Evolutionary conservation across 1,284 basidiomycete species (phyloP), one percentile per base, ranked within the genome.

Genomic region (Coniferiporia weirii): DNA sequence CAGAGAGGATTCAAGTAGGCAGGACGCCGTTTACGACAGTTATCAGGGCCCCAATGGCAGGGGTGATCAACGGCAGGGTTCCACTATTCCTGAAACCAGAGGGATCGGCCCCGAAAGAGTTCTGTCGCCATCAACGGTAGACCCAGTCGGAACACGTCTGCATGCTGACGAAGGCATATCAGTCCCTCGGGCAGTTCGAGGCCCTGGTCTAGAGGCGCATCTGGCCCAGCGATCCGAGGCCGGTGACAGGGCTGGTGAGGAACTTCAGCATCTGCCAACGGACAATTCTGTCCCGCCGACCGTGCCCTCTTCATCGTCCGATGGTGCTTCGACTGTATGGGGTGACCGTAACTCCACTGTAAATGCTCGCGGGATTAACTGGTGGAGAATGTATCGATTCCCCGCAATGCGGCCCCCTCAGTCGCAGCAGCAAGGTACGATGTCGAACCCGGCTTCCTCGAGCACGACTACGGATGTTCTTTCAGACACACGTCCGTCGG

Each of bases 331-430:
- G 51, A 3, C 44, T n/a, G 8, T n/a, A 17, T 20, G 44, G 19
- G 19, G 44, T 32, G 46, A 61, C 8, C 58, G 63, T 56, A 61
- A 64, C 45, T 58, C 67, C 49, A 61, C 65, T 6, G 64, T 22
- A 4, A n/a, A 54, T 35, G 36, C 66, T 13, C 81, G 79, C 32
- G 77, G 85, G 13, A 83, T 90, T 61, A 90, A 90, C 68, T 87
- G 88, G 81, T 91, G 89, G 89, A 76, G 89, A 61, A 73, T 89
- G 66, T 90, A 89, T 68, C 79, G 87, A 40, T 91, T 90, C 73
- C 85, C 85, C 7, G 78, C 85, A 38, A 83, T 88, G 62, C 69
- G 72, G n/a, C 72, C 76, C 3, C 69, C 67, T 22, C 67, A 66
- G 38, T 62, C 63, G 45, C 64, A 65, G 27, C 17, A 50, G 15